Evolutionary conservation across 352 stramenopile species (phyloP), one percentile per base, ranked within the genome.

Genomic region (Globisporangium ultimum): DNA sequence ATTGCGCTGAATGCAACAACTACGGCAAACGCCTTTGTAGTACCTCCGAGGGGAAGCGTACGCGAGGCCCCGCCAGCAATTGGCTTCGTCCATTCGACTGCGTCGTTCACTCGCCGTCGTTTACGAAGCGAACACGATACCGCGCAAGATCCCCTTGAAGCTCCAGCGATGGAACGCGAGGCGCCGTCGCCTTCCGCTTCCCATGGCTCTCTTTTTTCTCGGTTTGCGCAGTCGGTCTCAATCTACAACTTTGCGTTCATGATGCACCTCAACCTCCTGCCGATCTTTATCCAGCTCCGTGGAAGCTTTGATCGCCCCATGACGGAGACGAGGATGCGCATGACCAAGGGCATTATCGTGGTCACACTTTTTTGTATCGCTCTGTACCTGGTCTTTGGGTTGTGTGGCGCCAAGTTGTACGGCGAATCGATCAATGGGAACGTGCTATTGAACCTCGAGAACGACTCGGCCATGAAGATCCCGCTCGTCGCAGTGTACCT

Each of bases 161-260:
- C 53, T 17, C 28, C 48, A 21, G 65, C 55, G 24, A 58, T 55
- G 24, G 24, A 28, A 28, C 24, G 24, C 38, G 38, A 43, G 38
- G 10, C 38, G 38, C 10, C 2, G 10, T 43, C 38, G 38, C 10
- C n/a, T 80, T 68, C 38, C 32, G 67, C 8, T 62, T 80, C 13
- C 45, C 48, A 5, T 43, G 77, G 69, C 11, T 63, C 67, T 3
- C 14, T 43, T 0, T 70, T 87, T 20, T 79, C 69, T 17, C 79
- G 78, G 9, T 72, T 83, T 45, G 60, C 77, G 14, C 77, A 88
- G 59, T 67, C 74, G 7, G 64, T 89, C 46, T 89, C 79, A n/a
- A 87, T 93, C 66, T 91, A 84, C 72, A 91, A 84, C 60, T 91
- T 87, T 57, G 80, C 81, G 17, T 93, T 91, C 66, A 89, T 91